phyloP scores from a whole-genome alignment of 1,284 basidiomycete genomes.

The Cryptococcus deneoformans region DNA sequence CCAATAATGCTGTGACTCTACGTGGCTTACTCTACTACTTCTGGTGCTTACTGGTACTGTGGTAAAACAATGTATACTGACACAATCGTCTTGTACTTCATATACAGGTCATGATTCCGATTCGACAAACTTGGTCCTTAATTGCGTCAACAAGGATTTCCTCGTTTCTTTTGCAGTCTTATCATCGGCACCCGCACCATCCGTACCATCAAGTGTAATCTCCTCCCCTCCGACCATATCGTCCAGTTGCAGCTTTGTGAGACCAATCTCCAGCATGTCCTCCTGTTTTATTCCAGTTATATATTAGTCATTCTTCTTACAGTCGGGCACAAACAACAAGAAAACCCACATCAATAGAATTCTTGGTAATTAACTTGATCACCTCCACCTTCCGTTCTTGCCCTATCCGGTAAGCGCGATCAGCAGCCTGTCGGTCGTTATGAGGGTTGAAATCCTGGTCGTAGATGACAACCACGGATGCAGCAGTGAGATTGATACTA shows the following conservation, averaged over 20 bases:
- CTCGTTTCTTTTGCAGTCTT: slow-evolving; percentile 63
- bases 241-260: slow-evolving; percentile 86
- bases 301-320: slow-evolving; percentile 4
- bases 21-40: neutral
- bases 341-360: slow-evolving; percentile 70
- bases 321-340: neutral
- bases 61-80: neutral
- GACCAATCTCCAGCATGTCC: slow-evolving; percentile 85
- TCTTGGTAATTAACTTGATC: slow-evolving; percentile 87
- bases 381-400: slow-evolving; percentile 54
- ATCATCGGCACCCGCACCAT: slow-evolving; percentile 57
- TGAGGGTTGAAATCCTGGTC: slow-evolving; percentile 95
- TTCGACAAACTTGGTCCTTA: slow-evolving; percentile 63
- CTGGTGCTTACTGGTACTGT: neutral
- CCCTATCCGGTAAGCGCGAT: slow-evolving; percentile 92
- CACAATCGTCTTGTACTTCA: neutral
- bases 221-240: slow-evolving; percentile 79
- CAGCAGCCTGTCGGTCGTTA: slow-evolving; percentile 90
- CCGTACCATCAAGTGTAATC: slow-evolving; percentile 23
- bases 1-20: neutral
- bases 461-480: slow-evolving; percentile 91
- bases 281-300: slow-evolving; percentile 52
- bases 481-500: slow-evolving; percentile 86
- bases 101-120: neutral
- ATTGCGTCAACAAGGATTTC: slow-evolving; percentile 71